These are phyloP conservation scores for Nitzschia sp. DNA, from an alignment of 108 stramenopile genomes.

Conservation along the genomic window DNA sequence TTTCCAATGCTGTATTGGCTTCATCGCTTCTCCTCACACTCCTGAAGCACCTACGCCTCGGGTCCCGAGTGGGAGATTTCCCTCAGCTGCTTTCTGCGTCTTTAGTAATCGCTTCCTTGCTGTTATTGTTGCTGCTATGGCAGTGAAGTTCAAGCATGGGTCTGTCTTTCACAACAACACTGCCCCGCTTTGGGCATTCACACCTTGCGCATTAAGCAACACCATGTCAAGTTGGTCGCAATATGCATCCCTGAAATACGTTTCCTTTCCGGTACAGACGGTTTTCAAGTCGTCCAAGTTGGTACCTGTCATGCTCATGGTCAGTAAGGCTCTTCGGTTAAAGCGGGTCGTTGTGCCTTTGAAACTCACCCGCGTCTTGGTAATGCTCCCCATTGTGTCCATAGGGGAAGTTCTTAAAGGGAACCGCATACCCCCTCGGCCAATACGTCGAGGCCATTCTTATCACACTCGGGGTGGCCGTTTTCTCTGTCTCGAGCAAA, in stretches of 20 bases:
- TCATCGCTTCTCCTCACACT: too few species aligned
- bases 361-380: neutral
- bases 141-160: conserved; percentile 82
- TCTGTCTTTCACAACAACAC: conserved; percentile 73
- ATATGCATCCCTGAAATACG: conserved; percentile 95
- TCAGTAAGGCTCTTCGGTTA: too few species aligned
- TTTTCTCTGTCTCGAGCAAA: conserved; percentile 85
- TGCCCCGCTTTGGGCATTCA: conserved; percentile 92
- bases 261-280: conserved; percentile 97
- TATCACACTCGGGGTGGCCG: conserved; percentile 90
- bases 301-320: conserved; percentile 99
- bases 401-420: conserved; percentile 70
- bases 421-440: conserved; percentile 80
- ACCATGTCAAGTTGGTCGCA: conserved; percentile 97
- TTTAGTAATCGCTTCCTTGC: conserved; percentile 97
- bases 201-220: conserved; percentile 94
- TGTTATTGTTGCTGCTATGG: conserved; percentile 88
- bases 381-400: too few species aligned
- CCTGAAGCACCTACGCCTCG: conserved; percentile 65
- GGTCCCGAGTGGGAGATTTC: conserved; percentile 86
- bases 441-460: conserved; percentile 92
- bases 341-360: conserved; percentile 20
- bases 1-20: too few species aligned
- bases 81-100: conserved; percentile 95
- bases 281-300: conserved; percentile 98